These are phyloP conservation scores for Exobasidium cylindrosporum DNA, from an alignment of 1,284 basidiomycete species.

Conservation along the genomic window DNA sequence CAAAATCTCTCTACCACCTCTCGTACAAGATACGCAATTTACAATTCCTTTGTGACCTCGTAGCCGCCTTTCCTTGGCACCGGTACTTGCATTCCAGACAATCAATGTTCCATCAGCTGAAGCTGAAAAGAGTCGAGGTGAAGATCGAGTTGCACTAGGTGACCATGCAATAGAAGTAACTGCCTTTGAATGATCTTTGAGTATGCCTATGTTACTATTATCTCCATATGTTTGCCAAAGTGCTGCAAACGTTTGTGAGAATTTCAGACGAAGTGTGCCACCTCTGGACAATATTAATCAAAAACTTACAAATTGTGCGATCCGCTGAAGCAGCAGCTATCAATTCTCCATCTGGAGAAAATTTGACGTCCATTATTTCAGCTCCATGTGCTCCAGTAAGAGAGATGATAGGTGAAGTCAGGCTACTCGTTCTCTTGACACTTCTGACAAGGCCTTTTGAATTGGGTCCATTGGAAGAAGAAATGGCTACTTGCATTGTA, in stretches of 20 bases:
- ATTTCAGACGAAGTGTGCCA: not conserved
- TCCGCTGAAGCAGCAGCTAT: constrained; percentile 49
- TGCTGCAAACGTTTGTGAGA: constrained; percentile 17
- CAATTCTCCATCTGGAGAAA: constrained; percentile 41
- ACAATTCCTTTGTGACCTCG: constrained; percentile 49
- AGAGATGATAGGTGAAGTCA: constrained; percentile 41
- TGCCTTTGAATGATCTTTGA: constrained; percentile 47
- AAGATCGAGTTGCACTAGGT: constrained; percentile 17
- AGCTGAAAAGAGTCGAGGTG: constrained; percentile 37
- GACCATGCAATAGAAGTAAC: constrained; percentile 48
- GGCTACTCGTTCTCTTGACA: constrained; percentile 40
- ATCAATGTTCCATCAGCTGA: constrained; percentile 54
- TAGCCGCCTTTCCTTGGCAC: constrained; percentile 44
- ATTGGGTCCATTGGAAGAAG: constrained; percentile 34
- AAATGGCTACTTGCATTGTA: constrained; percentile 33
- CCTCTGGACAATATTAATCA: not conserved
- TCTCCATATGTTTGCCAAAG: constrained; percentile 51
- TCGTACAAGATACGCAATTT: constrained; percentile 45
- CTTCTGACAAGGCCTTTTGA: constrained; percentile 39
- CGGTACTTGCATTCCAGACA: constrained; percentile 39
- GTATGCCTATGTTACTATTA: constrained; percentile 47
- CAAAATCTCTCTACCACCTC: constrained; percentile 33
- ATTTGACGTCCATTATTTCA: constrained; percentile 47
- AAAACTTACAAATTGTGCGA: constrained; percentile 36
- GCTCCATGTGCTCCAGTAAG: constrained; percentile 44